Evolutionary conservation across 1,284 basidiomycete genomes (phyloP).

Genomic region (Ceratobasidium papillatum): DNA sequence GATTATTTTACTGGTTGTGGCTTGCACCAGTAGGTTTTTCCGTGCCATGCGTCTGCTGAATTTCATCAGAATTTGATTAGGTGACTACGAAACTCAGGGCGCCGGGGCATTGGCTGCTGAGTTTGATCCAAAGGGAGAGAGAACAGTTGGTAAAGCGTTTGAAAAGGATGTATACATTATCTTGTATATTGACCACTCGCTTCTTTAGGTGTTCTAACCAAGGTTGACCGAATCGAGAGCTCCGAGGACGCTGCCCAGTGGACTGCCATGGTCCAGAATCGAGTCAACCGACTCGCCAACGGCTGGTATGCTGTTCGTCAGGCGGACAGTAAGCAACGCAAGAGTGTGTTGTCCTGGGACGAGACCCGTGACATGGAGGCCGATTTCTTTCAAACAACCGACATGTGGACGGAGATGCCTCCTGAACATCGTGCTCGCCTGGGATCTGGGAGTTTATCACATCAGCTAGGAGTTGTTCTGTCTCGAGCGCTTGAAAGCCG

Average conservation of each 20-base stretch:
- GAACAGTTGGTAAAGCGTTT: neutral
- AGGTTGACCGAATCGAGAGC: constrained; percentile 12
- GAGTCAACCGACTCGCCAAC: neutral
- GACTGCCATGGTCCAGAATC: neutral
- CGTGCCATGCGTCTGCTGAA: neutral
- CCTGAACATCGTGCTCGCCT: neutral
- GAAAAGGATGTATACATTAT: no score
- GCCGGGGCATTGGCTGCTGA: neutral
- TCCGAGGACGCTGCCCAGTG: constrained; percentile 9
- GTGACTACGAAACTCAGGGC: constrained; percentile 13
- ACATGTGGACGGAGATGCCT: neutral
- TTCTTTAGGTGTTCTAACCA: neutral
- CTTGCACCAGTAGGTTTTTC: neutral
- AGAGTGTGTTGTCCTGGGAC: neutral
- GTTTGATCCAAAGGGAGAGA: neutral
- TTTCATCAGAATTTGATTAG: neutral
- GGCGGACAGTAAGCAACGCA: constrained; percentile 4
- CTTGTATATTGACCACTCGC: no score
- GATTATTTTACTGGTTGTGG: constrained; percentile 6
- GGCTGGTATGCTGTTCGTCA: constrained; percentile 2
- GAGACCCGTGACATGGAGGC: neutral
- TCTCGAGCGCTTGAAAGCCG: neutral
- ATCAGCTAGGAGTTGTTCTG: neutral
- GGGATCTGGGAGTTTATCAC: neutral
- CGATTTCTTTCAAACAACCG: neutral